Evolutionary conservation across 257 asterid genomes (phyloP).

Genomic region (Solanum virginianum): DNA sequence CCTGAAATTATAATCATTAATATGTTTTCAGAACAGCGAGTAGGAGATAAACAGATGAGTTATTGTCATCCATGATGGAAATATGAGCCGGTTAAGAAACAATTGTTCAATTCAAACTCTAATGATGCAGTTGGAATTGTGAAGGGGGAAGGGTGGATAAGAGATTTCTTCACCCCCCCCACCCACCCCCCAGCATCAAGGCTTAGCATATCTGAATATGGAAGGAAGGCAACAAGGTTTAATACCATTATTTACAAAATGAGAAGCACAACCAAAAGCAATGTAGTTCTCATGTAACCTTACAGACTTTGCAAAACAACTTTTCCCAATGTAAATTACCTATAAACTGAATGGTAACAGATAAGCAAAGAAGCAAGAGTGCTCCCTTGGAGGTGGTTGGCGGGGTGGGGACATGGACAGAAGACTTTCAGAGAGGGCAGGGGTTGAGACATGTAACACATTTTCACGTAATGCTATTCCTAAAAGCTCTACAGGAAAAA

Average conservation of each 20-base stretch:
- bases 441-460: background rate
- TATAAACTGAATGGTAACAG: background rate
- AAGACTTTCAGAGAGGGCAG: background rate
- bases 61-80: background rate
- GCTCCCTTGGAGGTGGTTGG: background rate
- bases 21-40: background rate
- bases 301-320: background rate
- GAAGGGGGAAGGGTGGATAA: background rate
- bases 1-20: slow-evolving; percentile 31
- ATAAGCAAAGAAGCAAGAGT: background rate
- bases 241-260: background rate
- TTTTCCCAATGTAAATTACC: background rate
- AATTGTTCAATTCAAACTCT: background rate
- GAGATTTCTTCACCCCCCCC: background rate
- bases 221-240: background rate
- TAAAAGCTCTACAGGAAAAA: background rate
- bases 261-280: background rate
- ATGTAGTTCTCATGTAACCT: background rate
- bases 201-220: background rate
- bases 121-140: background rate
- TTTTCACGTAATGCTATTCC: background rate
- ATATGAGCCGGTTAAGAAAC: background rate
- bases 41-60: background rate
- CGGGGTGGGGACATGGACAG: background rate
- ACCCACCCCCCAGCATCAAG: no score